Evolutionary conservation across 768 basidiomycete species (phyloP).

Genomic region (Lactarius pseudohatsudake): DNA sequence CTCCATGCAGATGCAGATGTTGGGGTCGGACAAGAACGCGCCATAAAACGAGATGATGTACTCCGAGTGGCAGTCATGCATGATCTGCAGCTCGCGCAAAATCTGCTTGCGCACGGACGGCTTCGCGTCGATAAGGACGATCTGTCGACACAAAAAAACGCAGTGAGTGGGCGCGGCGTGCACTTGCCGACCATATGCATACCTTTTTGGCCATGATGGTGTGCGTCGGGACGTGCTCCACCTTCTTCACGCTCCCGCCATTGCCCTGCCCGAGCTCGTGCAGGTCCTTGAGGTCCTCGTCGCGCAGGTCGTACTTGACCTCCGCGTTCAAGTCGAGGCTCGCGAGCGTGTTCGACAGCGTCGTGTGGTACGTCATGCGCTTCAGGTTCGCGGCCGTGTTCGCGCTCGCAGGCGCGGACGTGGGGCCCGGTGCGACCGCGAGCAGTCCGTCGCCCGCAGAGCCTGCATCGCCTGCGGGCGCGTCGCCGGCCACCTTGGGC

Average conservation of each 20-base stretch:
- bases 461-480: conserved; percentile 30
- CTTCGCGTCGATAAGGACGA: conserved; percentile 95
- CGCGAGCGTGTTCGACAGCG: conserved; percentile 80
- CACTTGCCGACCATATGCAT: conserved; percentile 31
- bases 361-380: conserved; percentile 75
- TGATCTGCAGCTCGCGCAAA: conserved; percentile 95
- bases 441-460: conserved; percentile 47
- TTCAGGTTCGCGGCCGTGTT: conserved; percentile 49
- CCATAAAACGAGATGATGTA: conserved; percentile 98
- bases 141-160: conserved; percentile 45
- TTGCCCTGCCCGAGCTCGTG: conserved; percentile 94
- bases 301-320: conserved; percentile 78
- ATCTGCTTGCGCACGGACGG: conserved; percentile 97
- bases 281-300: conserved; percentile 89
- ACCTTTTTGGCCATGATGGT: conserved; percentile 99
- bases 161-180: not conserved
- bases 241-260: conserved; percentile 96
- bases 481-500: conserved; percentile 57
- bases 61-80: conserved; percentile 93
- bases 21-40: conserved; percentile 94
- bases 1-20: conserved; percentile 99
- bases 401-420: conserved; percentile 54
- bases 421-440: conserved; percentile 46
- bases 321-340: conserved; percentile 84
- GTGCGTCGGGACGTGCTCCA: conserved; percentile 87